Conservation (phyloP, 768 basidiomycete species). For the Lactarius indigo region DNA sequence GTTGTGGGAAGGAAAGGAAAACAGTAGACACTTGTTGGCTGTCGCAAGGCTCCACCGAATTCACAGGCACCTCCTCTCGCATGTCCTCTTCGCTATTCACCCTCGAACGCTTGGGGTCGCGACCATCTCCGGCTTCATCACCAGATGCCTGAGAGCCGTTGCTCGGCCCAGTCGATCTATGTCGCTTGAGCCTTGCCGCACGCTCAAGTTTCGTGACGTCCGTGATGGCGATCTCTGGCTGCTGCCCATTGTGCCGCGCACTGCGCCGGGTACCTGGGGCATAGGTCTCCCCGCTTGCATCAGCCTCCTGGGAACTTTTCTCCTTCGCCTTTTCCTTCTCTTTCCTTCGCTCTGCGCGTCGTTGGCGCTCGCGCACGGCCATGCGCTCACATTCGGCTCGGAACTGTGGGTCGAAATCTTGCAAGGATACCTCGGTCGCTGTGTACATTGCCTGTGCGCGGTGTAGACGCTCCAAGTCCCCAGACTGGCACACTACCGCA, state of each 20-base stretch:
- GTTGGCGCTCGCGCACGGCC: conserved; percentile 69
- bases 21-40: conserved; percentile 16
- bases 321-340: conserved; percentile 35
- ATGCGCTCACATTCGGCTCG: conserved; percentile 83
- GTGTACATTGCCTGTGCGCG: conserved; percentile 89
- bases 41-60: conserved; percentile 6
- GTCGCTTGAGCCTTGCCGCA: conserved; percentile 44
- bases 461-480: conserved; percentile 72
- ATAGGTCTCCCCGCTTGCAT: conserved; percentile 35
- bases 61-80: conserved; percentile 24
- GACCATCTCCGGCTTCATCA: conserved; percentile 24
- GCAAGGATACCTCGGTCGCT: conserved; percentile 78
- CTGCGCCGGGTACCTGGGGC: conserved; percentile 63
- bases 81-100: conserved; percentile 26
- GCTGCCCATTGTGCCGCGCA: conserved; percentile 66
- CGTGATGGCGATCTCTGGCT: conserved; percentile 68
- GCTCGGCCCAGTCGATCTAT: conserved; percentile 49
- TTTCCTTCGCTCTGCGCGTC: conserved; percentile 47
- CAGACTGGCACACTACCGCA: conserved; percentile 48
- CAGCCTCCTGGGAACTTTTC: conserved; percentile 31
- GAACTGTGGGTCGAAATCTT: conserved; percentile 80
- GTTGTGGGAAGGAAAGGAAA: conserved; percentile 15
- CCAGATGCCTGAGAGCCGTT: conserved; percentile 28
- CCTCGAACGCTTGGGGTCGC: conserved; percentile 20
- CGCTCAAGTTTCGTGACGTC: conserved; percentile 76